Percentiles rank a stretch among this genome's conserved stretches.
Evolutionary conservation across 2,329 filamentous ascomycete species (phyloP).

Genomic region (Xylariaceae sp.): DNA sequence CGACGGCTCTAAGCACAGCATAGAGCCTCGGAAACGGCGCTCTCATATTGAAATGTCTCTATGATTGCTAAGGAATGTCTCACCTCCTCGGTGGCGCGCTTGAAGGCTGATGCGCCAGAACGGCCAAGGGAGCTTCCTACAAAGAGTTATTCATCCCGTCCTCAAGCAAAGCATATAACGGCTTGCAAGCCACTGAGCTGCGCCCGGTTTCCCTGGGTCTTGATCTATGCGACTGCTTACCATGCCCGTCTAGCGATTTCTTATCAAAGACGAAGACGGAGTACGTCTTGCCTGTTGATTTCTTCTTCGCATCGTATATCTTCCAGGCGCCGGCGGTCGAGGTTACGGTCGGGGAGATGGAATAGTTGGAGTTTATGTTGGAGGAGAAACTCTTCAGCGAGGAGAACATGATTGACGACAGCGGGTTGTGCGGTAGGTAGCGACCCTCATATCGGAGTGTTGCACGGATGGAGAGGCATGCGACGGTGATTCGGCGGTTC

Average conservation of each 20-base stretch:
- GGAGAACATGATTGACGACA: constrained; percentile 74
- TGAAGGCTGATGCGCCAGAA: constrained; percentile 69
- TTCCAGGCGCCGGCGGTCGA: constrained; percentile 91
- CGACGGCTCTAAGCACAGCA: background rate
- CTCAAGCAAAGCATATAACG: background rate
- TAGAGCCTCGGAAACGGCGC: background rate
- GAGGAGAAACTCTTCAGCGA: constrained; percentile 91
- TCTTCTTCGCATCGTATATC: constrained; percentile 97
- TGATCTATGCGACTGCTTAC: constrained; percentile 10
- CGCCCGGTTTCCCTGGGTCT: background rate
- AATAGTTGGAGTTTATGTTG: constrained; percentile 92
- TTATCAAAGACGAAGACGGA: constrained; percentile 95
- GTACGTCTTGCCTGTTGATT: constrained; percentile 84
- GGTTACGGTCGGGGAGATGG: constrained; percentile 73
- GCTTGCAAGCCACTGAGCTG: background rate
- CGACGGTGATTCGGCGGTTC: constrained; percentile 9
- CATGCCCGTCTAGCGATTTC: constrained; percentile 76
- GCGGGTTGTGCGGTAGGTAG: constrained; percentile 14
- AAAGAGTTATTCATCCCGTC: constrained; percentile 1
- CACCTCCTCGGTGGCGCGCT: constrained; percentile 82
- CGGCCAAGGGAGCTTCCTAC: constrained; percentile 58
- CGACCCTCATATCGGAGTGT: constrained; percentile 34
- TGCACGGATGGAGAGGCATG: constrained; percentile 24
- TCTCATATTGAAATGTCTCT: background rate
- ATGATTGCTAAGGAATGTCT: background rate